Conservation (phyloP, 768 basidiomycete species). For the Termitomyces eurrhizus region DNA sequence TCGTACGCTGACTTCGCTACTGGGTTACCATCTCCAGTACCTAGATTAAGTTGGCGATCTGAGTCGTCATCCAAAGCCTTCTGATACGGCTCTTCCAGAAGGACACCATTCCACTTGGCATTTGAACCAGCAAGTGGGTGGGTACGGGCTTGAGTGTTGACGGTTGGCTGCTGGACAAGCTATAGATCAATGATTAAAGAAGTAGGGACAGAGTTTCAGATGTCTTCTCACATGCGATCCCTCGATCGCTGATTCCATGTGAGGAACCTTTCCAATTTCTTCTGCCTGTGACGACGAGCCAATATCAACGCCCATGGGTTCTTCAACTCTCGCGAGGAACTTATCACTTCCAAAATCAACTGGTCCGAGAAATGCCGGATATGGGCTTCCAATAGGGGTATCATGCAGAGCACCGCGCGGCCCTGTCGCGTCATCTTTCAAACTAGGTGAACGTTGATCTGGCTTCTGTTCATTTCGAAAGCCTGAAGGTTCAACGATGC, state of each 20-base stretch:
- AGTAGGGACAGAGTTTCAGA: neutral
- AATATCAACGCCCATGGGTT: neutral
- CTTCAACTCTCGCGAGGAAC: neutral
- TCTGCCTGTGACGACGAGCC: neutral
- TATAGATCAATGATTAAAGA: neutral
- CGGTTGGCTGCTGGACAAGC: constrained; percentile 3
- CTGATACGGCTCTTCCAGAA: constrained; percentile 16
- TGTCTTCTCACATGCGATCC: constrained; percentile 5
- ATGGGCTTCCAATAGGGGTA: neutral
- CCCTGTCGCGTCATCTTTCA: neutral
- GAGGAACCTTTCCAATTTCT: neutral
- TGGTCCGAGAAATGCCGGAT: neutral
- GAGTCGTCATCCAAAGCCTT: constrained; percentile 15
- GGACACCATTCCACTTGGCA: constrained; percentile 17
- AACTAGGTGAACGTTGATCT: neutral
- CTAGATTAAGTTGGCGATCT: constrained; percentile 14
- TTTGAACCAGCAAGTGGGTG: constrained; percentile 16
- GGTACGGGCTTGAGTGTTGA: constrained; percentile 15
- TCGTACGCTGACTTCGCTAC: neutral
- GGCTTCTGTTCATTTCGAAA: neutral
- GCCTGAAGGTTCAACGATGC: neutral
- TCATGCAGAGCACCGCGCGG: neutral
- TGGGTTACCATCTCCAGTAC: neutral
- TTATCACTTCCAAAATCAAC: neutral
- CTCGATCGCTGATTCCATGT: neutral